phyloP scores from a whole-genome alignment of 257 asterid genomes.

The Solanum arcanum region DNA sequence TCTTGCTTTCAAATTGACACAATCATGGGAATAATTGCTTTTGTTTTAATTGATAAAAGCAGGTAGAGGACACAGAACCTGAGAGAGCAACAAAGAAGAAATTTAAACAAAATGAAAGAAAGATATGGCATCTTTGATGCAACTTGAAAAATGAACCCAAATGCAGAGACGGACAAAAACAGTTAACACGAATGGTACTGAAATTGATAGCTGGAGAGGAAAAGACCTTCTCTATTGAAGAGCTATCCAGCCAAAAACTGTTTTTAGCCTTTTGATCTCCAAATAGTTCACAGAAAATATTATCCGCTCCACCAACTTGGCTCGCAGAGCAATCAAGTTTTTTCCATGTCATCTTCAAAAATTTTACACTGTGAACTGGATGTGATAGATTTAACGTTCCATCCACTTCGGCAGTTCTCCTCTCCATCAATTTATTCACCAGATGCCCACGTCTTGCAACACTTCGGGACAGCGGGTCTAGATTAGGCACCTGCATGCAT shows the following conservation, averaged over 20 bases:
- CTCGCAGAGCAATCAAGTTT: slow-evolving; percentile 42
- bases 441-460: slow-evolving; percentile 25
- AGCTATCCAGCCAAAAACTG: slow-evolving; percentile 96
- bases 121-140: background rate
- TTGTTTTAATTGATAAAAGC: background rate
- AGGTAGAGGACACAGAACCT: background rate
- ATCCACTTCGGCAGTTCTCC: slow-evolving; percentile 13
- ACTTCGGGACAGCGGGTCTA: slow-evolving; percentile 41
- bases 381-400: slow-evolving; percentile 19
- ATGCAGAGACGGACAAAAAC: background rate
- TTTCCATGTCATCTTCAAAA: slow-evolving; percentile 76
- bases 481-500: slow-evolving; percentile 75
- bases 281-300: slow-evolving; percentile 51
- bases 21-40: background rate
- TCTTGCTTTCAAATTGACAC: background rate
- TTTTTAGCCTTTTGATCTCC: slow-evolving; percentile 50
- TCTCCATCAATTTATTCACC: slow-evolving; percentile 34
- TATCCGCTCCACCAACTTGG: slow-evolving; percentile 78
- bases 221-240: slow-evolving; percentile 81
- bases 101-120: background rate
- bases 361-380: slow-evolving; percentile 23
- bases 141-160: background rate
- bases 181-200: background rate
- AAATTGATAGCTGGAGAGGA: background rate
- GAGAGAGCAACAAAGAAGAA: background rate